Conservation (phyloP, 78 protist species). For the Dictyostelium discoideum region DNA sequence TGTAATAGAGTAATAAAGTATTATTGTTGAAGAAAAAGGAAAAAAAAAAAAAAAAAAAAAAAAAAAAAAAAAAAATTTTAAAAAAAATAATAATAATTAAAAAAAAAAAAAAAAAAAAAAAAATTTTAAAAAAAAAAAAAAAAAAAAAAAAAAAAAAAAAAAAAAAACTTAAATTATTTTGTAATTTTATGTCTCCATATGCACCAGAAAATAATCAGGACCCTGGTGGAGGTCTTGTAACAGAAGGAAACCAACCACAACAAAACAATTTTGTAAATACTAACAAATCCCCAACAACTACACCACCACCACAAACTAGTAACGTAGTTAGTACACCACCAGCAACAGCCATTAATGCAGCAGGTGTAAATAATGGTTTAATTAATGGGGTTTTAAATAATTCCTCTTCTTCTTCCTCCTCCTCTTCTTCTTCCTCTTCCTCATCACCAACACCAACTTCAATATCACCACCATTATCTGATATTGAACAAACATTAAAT, state of each 20-base stretch:
- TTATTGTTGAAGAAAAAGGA: no score
- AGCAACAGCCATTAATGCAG: not conserved
- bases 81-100: no score
- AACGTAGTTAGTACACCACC: not conserved
- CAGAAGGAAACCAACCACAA: not conserved
- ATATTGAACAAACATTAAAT: conserved; percentile 33
- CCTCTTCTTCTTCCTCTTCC: not conserved
- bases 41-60: not conserved
- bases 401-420: not conserved
- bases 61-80: not conserved
- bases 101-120: conserved; percentile 1
- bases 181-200: not conserved
- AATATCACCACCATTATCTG: conserved; percentile 48
- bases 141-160: conserved; percentile 1
- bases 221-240: conserved; percentile 17
- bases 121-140: not conserved
- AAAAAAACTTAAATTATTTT: not conserved
- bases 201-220: conserved; percentile 4
- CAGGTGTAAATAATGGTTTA: not conserved
- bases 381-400: not conserved
- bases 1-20: not conserved
- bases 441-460: not conserved
- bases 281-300: not conserved
- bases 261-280: not conserved
- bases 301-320: not conserved